Base-by-base conservation (phyloP, 306 rosid genomes). In the Ziziphus jujuba region DNA sequence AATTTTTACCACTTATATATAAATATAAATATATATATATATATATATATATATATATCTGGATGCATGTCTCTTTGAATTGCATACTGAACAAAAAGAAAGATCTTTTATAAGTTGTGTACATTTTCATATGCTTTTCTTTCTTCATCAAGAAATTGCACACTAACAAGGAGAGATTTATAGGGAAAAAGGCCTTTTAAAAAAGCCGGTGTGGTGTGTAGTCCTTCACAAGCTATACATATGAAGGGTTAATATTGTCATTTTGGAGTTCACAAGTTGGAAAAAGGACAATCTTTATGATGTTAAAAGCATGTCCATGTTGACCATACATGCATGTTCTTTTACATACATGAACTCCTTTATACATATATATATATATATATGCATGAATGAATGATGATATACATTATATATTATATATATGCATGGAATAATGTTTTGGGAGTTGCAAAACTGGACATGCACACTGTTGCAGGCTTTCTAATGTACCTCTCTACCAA, bases 211-310 rank as follows among this genome's bases (percentile, higher is more conserved):
- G 54, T 43, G 22, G n/a, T 20, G 1, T 38, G 19, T 43, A 54
- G 75, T 69, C 86, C 76, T 85, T 61, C 75, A 79, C 78, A 90
- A 83, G 85, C 81, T 75, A 75, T 74, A 80, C 79, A 73, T 73
- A 59, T 78, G 66, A 58, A 73, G 65, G 86, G 81, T 63, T 71
- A 73, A 66, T 68, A 75, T 77, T 67, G 87, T 79, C 87, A 72
- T 79, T 88, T 79, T 81, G 86, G 66, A 59, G 71, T 66, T 80
- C 59, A n/a, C 83, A 31, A 71, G 63, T 20, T 44, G 73, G 56
- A 71, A 59, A 65, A 61, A 51, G 64, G 56, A 54, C 36, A 12
- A 35, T n/a, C 55, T 69, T 59, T 44, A 31, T 31, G 66, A 63
- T 67, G 82, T 66, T 69, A 60, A 69, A 80, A 77, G 62, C 40